A percentile compares a stretch with the other conserved stretches of the same genome.
Evolutionary conservation across 129 eudicot species (phyloP).

Genomic region (Pittosporum tobira): DNA sequence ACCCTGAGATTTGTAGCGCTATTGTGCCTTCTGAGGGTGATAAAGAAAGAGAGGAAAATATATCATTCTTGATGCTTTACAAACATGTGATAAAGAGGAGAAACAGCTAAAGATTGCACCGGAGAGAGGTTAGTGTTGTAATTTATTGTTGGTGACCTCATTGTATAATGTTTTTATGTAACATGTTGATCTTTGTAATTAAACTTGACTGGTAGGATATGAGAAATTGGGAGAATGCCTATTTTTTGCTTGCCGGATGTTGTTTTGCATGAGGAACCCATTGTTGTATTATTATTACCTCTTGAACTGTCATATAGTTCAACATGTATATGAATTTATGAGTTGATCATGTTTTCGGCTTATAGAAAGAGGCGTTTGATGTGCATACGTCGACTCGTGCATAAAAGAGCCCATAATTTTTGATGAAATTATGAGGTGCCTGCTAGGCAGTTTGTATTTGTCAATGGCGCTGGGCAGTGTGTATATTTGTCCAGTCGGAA

Average conservation of each 20-base stretch:
- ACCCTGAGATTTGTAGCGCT: slow-evolving; percentile 10
- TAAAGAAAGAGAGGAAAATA: not conserved
- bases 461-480: not conserved
- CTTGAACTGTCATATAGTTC: slow-evolving; percentile 3
- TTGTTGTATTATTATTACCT: slow-evolving; percentile 4
- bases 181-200: slow-evolving; percentile 16
- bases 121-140: slow-evolving; percentile 6
- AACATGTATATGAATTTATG: slow-evolving; percentile 1
- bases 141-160: not conserved
- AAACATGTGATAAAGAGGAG: slow-evolving; percentile 16
- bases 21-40: not conserved
- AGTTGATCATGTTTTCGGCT: slow-evolving; percentile 3
- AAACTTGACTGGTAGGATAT: too few species aligned
- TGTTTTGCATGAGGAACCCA: not conserved
- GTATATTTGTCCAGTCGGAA: too few species aligned
- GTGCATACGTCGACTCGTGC: too few species aligned
- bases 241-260: not conserved
- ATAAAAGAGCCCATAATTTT: too few species aligned
- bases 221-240: slow-evolving; percentile 6
- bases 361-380: slow-evolving; percentile 8
- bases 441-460: not conserved
- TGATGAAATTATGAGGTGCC: too few species aligned
- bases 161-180: slow-evolving; percentile 7
- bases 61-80: slow-evolving; percentile 13
- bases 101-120: not conserved